Conservation (phyloP, 2,329 filamentous ascomycete genomes). For the Botryosphaeria dothidea region DNA sequence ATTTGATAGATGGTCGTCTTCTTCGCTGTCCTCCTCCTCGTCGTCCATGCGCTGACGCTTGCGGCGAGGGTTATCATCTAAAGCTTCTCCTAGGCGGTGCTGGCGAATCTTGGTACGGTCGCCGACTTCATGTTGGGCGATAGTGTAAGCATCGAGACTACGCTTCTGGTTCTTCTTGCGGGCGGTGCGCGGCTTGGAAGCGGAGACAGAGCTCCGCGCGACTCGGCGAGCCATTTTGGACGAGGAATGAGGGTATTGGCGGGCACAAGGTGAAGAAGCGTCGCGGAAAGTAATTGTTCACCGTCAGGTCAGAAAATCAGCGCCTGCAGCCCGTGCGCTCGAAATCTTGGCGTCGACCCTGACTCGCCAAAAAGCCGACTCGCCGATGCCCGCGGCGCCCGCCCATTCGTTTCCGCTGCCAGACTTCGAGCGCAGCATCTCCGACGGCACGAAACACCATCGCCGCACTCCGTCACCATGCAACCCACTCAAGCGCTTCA, state of each 20-base stretch:
- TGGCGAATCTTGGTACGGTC: constrained; percentile 55
- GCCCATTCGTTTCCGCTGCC: neutral
- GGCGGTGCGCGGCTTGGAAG: constrained; percentile 33
- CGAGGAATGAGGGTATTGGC: neutral
- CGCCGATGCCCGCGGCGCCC: constrained; percentile 6
- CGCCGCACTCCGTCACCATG: constrained; percentile 48
- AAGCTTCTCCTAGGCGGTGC: constrained; percentile 59
- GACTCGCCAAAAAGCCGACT: neutral
- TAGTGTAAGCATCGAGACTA: constrained; percentile 63
- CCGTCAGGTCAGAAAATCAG: constrained; percentile 11
- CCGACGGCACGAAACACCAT: neutral
- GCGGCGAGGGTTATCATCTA: constrained; percentile 43
- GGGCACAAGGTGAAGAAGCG: neutral
- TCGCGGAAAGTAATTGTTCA: neutral
- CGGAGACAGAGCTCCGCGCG: constrained; percentile 39
- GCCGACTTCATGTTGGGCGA: constrained; percentile 60
- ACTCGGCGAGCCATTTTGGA: constrained; percentile 48
- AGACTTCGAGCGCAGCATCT: neutral
- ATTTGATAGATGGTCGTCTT: constrained; percentile 34
- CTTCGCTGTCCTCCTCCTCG: constrained; percentile 49
- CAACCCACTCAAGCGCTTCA: constrained; percentile 68
- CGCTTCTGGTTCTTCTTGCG: constrained; percentile 52
- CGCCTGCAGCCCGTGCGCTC: constrained; percentile 1
- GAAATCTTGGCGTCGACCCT: neutral
- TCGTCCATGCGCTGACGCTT: constrained; percentile 49